phyloP scores from a whole-genome alignment of 352 stramenopile genomes.

The Globisporangium paddicum region DNA sequence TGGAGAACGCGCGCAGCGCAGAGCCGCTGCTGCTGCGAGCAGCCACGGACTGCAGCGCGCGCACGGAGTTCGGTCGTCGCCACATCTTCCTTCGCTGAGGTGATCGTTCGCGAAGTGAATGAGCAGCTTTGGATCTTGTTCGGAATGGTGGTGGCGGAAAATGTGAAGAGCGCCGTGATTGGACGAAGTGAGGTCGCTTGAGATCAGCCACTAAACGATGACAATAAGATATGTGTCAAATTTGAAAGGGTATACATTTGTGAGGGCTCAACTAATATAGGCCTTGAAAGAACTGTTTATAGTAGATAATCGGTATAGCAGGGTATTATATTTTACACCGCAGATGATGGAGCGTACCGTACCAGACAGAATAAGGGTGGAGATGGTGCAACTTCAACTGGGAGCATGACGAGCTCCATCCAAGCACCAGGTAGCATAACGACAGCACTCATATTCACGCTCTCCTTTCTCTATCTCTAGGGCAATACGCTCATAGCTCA shows the following conservation, averaged over 20 bases:
- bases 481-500: background rate
- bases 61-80: conserved; percentile 21
- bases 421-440: background rate
- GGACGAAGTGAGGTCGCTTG: conserved; percentile 4
- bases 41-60: conserved; percentile 13
- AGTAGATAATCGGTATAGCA: background rate
- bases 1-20: conserved; percentile 41
- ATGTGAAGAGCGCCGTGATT: conserved; percentile 1
- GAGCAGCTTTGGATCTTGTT: background rate
- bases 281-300: background rate
- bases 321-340: background rate
- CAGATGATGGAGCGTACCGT: background rate
- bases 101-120: background rate
- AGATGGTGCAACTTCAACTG: conserved; percentile 4
- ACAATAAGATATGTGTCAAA: background rate
- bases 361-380: background rate
- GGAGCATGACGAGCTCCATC: background rate
- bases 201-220: background rate
- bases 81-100: conserved; percentile 16
- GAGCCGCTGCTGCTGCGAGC: conserved; percentile 15
- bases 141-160: background rate
- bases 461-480: background rate
- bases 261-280: background rate
- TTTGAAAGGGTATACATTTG: background rate
- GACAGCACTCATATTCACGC: background rate